A percentile compares a stretch with the other conserved stretches of the same genome.
Evolutionary conservation across 139 green algal genomes (phyloP).

Genomic region (Raphidocelis subcapitata): DNA sequence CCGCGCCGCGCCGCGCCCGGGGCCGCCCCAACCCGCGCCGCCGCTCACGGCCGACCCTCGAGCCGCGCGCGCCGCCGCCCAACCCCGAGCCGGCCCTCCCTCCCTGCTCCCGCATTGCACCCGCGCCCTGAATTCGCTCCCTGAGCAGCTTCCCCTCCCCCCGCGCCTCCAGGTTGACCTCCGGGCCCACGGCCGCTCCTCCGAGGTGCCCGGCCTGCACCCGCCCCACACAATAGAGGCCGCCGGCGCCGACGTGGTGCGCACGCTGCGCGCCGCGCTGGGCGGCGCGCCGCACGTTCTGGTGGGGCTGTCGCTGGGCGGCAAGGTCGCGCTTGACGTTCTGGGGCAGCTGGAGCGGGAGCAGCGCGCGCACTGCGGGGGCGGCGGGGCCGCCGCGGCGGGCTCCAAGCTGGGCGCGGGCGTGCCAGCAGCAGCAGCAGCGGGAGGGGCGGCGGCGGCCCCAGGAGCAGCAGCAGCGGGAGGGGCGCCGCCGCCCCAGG

Average conservation of each 20-base stretch:
- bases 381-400: neutral
- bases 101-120: too few species aligned
- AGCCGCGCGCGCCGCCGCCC: too few species aligned
- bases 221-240: constrained; percentile 69
- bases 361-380: neutral
- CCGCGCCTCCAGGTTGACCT: constrained; percentile 13
- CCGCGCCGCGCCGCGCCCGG: neutral
- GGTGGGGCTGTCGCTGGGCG: constrained; percentile 75
- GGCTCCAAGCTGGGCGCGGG: constrained; percentile 11
- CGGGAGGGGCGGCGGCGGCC: neutral
- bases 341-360: constrained; percentile 37
- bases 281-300: constrained; percentile 34
- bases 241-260: constrained; percentile 66
- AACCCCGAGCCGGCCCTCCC: too few species aligned
- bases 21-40: neutral
- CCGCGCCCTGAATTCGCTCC: too few species aligned
- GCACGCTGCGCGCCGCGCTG: constrained; percentile 37
- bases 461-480: constrained; percentile 17
- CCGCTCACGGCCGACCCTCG: too few species aligned
- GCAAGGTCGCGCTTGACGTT: constrained; percentile 75
- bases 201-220: constrained; percentile 9
- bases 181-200: constrained; percentile 13
- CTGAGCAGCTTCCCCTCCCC: neutral
- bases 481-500: neutral
- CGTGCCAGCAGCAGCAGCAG: constrained; percentile 9